Evolutionary conservation across 306 rosid species (phyloP), one percentile per base, ranked within the genome.

Genomic region (Begonia masoniana): DNA sequence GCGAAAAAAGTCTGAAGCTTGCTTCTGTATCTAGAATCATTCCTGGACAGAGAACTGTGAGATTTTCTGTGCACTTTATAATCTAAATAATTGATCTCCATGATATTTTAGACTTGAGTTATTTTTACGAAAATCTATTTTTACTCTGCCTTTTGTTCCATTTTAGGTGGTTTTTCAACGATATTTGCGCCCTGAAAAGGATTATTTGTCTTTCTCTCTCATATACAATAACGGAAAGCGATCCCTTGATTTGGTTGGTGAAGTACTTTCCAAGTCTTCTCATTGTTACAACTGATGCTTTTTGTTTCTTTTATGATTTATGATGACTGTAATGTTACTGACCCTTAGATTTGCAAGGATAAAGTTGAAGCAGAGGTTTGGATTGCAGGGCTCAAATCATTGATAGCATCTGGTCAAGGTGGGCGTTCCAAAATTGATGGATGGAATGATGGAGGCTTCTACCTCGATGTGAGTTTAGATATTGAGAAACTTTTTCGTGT

Each of bases 301-400:
- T 31, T 31, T 31, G 39, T 5, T 31, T 31, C 7, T 31, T 31
- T 31, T 31, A 31, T 21, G 24, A 21, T 31, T 31, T 31, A 31
- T 31, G 39, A 31, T 31, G 39, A 31, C 39, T 31, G 9, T 31
- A 31, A 5, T 31, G 7, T 31, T 31, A 7, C 39, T 31, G 39
- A 31, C 39, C 39, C 39, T 31, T 31, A 31, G 94, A 83, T 87
- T 70, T 87, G 96, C 76, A 87, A 83, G 69, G 94, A 87, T 71
- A 83, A 83, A 74, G 96, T 80, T 71, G 96, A 87, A 75, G 94
- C 94, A 45, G 96, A 83, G 69, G 82, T 76, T 59, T 87, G 96
- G 96, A 76, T 83, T 71, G 71, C 81, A 43, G 96, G 91, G 60
- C 72, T 87, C 57, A 87, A 81, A 68, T 87, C 94, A 50, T 67